Conservation (phyloP, 2,329 filamentous ascomycete species). For the Sclerotinia glacialis region DNA sequence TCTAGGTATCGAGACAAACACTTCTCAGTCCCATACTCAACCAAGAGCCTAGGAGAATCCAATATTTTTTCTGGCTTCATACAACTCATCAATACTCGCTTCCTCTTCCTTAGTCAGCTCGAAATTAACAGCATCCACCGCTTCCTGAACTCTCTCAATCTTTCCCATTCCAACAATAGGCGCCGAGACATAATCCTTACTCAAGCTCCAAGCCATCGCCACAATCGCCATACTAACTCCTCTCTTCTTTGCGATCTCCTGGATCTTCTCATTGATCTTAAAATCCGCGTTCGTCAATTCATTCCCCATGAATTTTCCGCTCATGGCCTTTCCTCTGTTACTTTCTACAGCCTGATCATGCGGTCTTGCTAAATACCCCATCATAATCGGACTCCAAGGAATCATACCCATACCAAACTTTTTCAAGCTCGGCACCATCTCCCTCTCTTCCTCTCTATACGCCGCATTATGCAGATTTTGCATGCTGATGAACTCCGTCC, state of each 20-base stretch:
- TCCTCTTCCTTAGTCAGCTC: conserved; percentile 53
- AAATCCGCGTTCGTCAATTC: conserved; percentile 31
- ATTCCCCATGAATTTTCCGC: conserved; percentile 25
- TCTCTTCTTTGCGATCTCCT: conserved; percentile 51
- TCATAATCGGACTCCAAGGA: conserved; percentile 42
- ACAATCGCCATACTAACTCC: conserved; percentile 58
- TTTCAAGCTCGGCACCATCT: conserved; percentile 35
- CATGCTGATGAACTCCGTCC: conserved; percentile 61
- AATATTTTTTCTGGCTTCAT: conserved; percentile 34
- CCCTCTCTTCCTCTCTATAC: conserved; percentile 57
- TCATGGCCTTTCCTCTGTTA: conserved; percentile 25
- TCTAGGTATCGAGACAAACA: neutral
- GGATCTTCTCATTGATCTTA: conserved; percentile 30
- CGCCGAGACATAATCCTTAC: conserved; percentile 38
- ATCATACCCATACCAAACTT: conserved; percentile 41
- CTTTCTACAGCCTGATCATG: conserved; percentile 26
- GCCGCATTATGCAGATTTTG: conserved; percentile 57
- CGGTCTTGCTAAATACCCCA: conserved; percentile 33
- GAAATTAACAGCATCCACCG: conserved; percentile 44
- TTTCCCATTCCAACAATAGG: conserved; percentile 55
- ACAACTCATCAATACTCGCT: conserved; percentile 53
- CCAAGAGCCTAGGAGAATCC: neutral
- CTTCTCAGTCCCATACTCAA: neutral
- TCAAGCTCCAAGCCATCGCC: conserved; percentile 55
- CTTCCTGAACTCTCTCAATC: conserved; percentile 52